Base-by-base conservation (phyloP, 345 rosid species). In the Pseudoturritis turrita region DNA sequence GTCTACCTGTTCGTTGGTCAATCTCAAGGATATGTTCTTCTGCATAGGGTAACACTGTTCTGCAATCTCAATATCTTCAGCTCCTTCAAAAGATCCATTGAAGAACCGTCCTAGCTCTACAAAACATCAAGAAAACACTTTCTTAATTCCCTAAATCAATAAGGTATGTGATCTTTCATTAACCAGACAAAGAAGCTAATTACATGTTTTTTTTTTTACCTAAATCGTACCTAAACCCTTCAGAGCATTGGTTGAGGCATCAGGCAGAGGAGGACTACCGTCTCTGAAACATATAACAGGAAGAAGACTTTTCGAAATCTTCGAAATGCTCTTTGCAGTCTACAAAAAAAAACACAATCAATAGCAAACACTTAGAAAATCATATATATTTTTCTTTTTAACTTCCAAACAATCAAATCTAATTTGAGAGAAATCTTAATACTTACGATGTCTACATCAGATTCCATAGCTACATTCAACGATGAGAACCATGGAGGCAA, bases 401-500 rank as follows among this genome's bases (percentile, higher is more conserved):
- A n/a, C n/a, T 25, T 28, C 25, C 43, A 19, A 53, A 11, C 28
- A 54, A 72, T 39, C 4, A 53, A 39, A 29, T 11, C 12, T 0
- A 63, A 21, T 23, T 61, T 50, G 1, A 60, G 15, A 36, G 5
- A 10, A 6, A 26, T 43, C 3, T 7, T n/a, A 19, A 13, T 45
- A 87, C 99, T 89, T 83, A 95, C 97, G 67, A 91, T 79, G 65
- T 87, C 86, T 14, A 89, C 97, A 82, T 89, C 88, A 18, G 96
- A 87, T 65, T 84, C 84, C 85, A 91, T 68, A 43, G 79, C 81
- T 33, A 95, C 67, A 58, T 88, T 88, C 77, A 95, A 28, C 10
- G 96, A 87, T 7, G 97, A 87, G 86, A 95, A 95, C 95, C 91
- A 91, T 61, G 82, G 91, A 19, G 97, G 97, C 79, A 95, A 84